phyloP scores from a whole-genome alignment of 2,329 filamentous ascomycete genomes.

The Lachnellula hyalina region DNA sequence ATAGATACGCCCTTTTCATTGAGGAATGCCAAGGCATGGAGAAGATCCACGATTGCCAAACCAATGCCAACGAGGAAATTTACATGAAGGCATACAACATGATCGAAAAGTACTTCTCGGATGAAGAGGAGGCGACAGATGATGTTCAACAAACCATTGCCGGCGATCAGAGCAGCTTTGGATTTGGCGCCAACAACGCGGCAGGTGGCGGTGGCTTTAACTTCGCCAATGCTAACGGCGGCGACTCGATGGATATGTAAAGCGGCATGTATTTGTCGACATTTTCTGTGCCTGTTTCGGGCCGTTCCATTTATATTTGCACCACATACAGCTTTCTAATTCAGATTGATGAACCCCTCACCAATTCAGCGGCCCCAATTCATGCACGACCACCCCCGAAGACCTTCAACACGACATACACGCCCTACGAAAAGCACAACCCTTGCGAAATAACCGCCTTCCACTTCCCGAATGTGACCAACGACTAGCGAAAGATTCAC shows the following conservation, averaged over 20 bases:
- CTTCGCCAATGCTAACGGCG: slow-evolving; percentile 75
- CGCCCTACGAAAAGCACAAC: not conserved
- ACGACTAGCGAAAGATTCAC: slow-evolving; percentile 35
- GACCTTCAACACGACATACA: slow-evolving; percentile 12
- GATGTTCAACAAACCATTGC: slow-evolving; percentile 60
- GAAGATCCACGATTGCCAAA: slow-evolving; percentile 99
- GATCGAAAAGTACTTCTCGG: slow-evolving; percentile 99
- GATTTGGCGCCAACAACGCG: slow-evolving; percentile 64
- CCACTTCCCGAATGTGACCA: slow-evolving; percentile 28
- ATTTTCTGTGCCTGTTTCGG: slow-evolving; percentile 14
- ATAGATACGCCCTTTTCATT: slow-evolving; percentile 96
- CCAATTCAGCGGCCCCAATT: slow-evolving; percentile 7
- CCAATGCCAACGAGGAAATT: slow-evolving; percentile 99
- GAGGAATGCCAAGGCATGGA: slow-evolving; percentile 99
- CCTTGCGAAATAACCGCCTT: slow-evolving; percentile 17
- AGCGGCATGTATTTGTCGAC: slow-evolving; percentile 16
- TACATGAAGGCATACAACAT: slow-evolving; percentile 99
- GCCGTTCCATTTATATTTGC: slow-evolving; percentile 11
- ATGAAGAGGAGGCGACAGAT: slow-evolving; percentile 77
- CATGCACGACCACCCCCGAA: slow-evolving; percentile 2
- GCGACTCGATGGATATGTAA: slow-evolving; percentile 72
- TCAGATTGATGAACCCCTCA: slow-evolving; percentile 21
- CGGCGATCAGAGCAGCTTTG: slow-evolving; percentile 67
- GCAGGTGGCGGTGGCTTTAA: slow-evolving; percentile 86
- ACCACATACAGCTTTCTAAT: slow-evolving; percentile 25